Conservation (phyloP, 2,329 filamentous ascomycete species). For the Cucurbitaria berberidis region DNA sequence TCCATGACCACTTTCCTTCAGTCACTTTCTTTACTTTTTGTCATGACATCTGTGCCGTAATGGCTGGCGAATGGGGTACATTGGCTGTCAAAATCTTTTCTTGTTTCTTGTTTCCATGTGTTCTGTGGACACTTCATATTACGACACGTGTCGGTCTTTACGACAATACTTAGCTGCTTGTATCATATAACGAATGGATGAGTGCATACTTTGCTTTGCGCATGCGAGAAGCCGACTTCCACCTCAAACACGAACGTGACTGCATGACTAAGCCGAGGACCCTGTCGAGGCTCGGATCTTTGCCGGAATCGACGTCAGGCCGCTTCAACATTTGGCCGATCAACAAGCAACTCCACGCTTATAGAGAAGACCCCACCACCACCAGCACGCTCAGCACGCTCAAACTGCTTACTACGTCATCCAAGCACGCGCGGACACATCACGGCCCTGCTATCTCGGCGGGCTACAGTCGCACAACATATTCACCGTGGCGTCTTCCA, state of each 20-base stretch:
- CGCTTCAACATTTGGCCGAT: conserved; percentile 26
- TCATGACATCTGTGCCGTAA: conserved; percentile 19
- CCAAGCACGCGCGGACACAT: conserved; percentile 14
- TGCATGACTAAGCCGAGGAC: conserved; percentile 19
- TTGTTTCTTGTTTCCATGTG: conserved; percentile 12
- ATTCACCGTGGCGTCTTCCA: conserved; percentile 47
- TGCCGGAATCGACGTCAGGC: conserved; percentile 23
- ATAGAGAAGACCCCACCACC: conserved; percentile 21
- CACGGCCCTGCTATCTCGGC: conserved; percentile 21
- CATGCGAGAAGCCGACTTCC: too few species aligned
- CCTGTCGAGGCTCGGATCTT: conserved; percentile 15
- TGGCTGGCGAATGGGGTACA: conserved; percentile 11
- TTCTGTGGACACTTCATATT: conserved; percentile 21
- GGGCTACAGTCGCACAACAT: conserved; percentile 14
- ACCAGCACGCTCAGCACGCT: conserved; percentile 13
- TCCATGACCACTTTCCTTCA: conserved; percentile 6
- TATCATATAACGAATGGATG: conserved; percentile 23
- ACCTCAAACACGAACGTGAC: background rate
- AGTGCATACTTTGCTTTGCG: conserved; percentile 1
- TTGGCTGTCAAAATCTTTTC: conserved; percentile 14
- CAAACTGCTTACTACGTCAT: conserved; percentile 26
- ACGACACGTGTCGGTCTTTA: conserved; percentile 19
- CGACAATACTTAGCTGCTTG: conserved; percentile 21
- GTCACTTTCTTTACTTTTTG: conserved; percentile 11
- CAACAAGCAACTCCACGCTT: conserved; percentile 17